These are phyloP conservation scores for Sugiyamaella japonica DNA, from an alignment of 1,139 yeast species.

Conservation along the genomic window DNA sequence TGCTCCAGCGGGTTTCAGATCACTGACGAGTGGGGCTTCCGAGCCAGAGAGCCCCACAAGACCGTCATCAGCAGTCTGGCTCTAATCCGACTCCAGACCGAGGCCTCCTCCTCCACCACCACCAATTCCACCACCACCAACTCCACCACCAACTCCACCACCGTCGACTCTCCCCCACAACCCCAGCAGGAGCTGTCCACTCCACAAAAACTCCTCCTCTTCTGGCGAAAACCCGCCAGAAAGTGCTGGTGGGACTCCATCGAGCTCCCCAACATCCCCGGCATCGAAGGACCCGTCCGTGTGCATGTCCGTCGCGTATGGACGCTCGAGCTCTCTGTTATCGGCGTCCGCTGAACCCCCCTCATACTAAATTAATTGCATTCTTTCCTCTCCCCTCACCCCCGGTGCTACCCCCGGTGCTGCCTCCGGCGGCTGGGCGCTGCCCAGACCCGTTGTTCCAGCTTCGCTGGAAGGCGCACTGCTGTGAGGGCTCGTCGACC, in stretches of 20 bases:
- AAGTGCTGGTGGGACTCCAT: constrained; percentile 96
- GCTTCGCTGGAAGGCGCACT: neutral
- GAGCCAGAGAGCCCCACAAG: constrained; percentile 81
- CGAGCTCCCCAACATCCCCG: constrained; percentile 54
- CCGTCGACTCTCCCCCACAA: constrained; percentile 26
- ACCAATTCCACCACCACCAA: neutral
- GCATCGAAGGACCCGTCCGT: constrained; percentile 46
- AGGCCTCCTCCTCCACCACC: neutral
- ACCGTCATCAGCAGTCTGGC: constrained; percentile 85
- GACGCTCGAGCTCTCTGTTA: constrained; percentile 66
- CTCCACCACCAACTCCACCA: constrained; percentile 30
- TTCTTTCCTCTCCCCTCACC: neutral
- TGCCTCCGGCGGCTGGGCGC: no score
- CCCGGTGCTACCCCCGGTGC: no score
- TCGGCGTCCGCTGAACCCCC: constrained; percentile 32
- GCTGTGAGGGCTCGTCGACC: no score
- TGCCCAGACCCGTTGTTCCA: no score
- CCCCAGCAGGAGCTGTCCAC: constrained; percentile 37
- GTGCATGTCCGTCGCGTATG: constrained; percentile 80
- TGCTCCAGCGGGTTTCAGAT: constrained; percentile 82
- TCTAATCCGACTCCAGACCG: constrained; percentile 57
- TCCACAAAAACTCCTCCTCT: constrained; percentile 75
- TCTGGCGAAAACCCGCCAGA: constrained; percentile 98
- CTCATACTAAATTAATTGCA: neutral
- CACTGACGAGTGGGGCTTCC: constrained; percentile 79